phyloP scores from a whole-genome alignment of 2,329 filamentous ascomycete species.

The Apiospora koreana region DNA sequence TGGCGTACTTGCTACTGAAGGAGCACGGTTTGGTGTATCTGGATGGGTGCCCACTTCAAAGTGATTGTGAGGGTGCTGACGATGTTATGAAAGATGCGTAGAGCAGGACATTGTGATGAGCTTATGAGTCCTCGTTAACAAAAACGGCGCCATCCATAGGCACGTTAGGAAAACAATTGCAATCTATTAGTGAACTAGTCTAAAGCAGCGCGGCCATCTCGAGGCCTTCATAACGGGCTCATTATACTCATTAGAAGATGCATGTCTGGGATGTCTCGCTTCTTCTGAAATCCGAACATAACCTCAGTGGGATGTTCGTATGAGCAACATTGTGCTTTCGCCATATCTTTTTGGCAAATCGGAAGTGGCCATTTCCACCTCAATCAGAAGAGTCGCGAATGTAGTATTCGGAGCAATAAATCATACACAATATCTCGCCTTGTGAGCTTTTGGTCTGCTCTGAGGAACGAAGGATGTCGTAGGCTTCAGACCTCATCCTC shows the following conservation, averaged over 20 bases:
- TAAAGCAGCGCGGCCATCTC: neutral
- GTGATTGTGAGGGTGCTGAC: neutral
- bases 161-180: neutral
- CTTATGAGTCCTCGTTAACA: neutral
- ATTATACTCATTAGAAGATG: neutral
- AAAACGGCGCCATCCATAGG: too few species aligned
- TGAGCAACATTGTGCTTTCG: neutral
- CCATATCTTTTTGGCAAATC: neutral
- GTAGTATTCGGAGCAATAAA: neutral
- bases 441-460: neutral
- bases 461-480: neutral
- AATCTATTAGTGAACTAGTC: neutral
- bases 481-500: neutral
- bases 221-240: neutral
- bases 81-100: neutral
- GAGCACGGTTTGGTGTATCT: constrained; percentile 5
- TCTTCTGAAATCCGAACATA: neutral
- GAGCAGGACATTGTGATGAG: neutral
- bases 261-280: neutral
- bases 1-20: constrained; percentile 34
- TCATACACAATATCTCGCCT: neutral
- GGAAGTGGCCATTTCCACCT: neutral
- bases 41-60: neutral
- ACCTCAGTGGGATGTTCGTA: neutral
- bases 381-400: too few species aligned